phyloP scores from a whole-genome alignment of 2,329 filamentous ascomycete genomes.

The Neofusicoccum cordaticola region DNA sequence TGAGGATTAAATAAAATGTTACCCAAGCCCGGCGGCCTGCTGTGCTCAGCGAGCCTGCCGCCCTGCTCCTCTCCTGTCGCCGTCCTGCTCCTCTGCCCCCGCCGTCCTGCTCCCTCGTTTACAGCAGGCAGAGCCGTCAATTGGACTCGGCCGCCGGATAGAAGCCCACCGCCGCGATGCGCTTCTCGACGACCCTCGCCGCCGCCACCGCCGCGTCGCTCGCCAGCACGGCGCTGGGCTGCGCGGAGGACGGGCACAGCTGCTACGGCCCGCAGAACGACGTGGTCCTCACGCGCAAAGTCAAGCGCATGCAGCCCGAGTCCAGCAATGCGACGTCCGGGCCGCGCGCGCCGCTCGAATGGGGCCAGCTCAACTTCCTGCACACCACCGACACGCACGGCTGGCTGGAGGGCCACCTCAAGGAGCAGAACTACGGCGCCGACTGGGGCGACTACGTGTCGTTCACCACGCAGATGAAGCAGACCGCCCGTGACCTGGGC shows the following conservation, averaged over 20 bases:
- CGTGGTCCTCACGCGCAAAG: constrained; percentile 40
- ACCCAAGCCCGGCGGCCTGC: background rate
- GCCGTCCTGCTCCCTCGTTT: background rate
- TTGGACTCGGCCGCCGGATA: background rate
- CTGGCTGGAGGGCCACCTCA: constrained; percentile 60
- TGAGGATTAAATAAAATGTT: background rate
- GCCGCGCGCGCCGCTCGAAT: constrained; percentile 49
- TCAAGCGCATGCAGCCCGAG: constrained; percentile 46
- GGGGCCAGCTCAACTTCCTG: constrained; percentile 66
- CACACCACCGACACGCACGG: constrained; percentile 63
- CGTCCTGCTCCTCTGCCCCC: background rate
- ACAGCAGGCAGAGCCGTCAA: background rate
- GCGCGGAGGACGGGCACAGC: constrained; percentile 32
- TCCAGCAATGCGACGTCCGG: constrained; percentile 38
- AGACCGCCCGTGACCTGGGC: constrained; percentile 54
- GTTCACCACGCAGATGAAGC: constrained; percentile 59
- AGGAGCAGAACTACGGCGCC: constrained; percentile 62
- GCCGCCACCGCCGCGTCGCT: background rate
- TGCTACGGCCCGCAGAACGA: constrained; percentile 43
- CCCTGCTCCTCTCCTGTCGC: background rate
- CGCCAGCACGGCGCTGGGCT: constrained; percentile 22
- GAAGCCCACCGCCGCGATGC: background rate
- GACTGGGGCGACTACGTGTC: constrained; percentile 66
- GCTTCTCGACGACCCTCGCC: background rate
- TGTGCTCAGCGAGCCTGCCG: background rate